Evolutionary conservation across 2,329 filamentous ascomycete species (phyloP).

Genomic region (Fusarium decemcellulare): DNA sequence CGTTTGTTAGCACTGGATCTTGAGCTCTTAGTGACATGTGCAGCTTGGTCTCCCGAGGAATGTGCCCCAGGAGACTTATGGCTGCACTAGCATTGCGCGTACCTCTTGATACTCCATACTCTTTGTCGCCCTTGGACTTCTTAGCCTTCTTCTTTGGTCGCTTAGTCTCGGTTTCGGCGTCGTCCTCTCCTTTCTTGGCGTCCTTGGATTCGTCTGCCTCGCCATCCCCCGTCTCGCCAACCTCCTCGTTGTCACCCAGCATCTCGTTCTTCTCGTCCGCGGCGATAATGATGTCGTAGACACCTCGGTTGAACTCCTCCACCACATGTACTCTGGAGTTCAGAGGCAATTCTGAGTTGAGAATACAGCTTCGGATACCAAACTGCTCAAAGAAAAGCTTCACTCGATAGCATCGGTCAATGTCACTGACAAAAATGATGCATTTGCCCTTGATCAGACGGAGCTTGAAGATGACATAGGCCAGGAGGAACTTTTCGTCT

Average conservation of each 20-base stretch:
- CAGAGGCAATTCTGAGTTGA: slow-evolving; percentile 95
- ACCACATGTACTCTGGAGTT: slow-evolving; percentile 96
- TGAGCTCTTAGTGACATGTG: not conserved
- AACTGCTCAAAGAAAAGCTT: slow-evolving; percentile 98
- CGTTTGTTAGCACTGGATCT: slow-evolving; percentile 30
- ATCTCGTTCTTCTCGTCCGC: slow-evolving; percentile 93
- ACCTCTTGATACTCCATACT: slow-evolving; percentile 95
- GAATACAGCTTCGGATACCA: slow-evolving; percentile 90
- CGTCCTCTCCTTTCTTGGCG: slow-evolving; percentile 35
- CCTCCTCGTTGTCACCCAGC: slow-evolving; percentile 74
- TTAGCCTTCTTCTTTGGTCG: slow-evolving; percentile 56
- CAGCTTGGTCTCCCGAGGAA: not conserved
- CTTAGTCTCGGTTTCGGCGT: slow-evolving; percentile 50
- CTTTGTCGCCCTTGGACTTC: slow-evolving; percentile 78
- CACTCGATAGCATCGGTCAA: slow-evolving; percentile 89
- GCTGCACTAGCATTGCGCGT: slow-evolving; percentile 19
- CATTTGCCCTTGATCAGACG: slow-evolving; percentile 95
- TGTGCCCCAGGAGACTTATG: not conserved
- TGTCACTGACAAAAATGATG: slow-evolving; percentile 80
- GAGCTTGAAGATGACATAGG: slow-evolving; percentile 95
- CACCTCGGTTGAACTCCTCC: slow-evolving; percentile 95
- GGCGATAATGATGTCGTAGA: slow-evolving; percentile 98
- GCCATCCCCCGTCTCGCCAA: slow-evolving; percentile 57
- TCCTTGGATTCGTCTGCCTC: slow-evolving; percentile 59
- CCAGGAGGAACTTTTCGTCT: slow-evolving; percentile 95